A percentile compares a stretch with the other conserved stretches of the same genome.
Evolutionary conservation across 257 asterid species (phyloP).

Genomic region (Fraxinus pennsylvanica): DNA sequence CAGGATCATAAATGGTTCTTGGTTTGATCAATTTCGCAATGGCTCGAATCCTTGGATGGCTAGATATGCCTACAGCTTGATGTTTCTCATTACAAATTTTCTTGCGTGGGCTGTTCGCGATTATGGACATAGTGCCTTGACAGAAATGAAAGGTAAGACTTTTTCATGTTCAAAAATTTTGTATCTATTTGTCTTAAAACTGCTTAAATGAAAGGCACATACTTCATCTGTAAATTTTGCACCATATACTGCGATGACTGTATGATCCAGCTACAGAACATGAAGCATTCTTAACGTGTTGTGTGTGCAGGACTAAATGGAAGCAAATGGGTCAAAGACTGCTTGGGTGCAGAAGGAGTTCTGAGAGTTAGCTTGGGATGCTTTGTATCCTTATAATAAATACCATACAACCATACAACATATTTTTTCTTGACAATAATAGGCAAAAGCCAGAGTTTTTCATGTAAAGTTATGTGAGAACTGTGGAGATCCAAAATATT

Average conservation of each 20-base stretch:
- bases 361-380: conserved; percentile 58
- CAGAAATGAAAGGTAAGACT: conserved; percentile 43
- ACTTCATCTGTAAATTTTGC: background rate
- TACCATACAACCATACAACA: background rate
- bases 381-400: conserved; percentile 42
- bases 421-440: background rate
- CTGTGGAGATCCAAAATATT: background rate
- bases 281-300: background rate
- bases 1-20: conserved; percentile 42
- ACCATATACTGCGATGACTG: background rate
- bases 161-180: background rate
- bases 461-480: background rate
- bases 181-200: background rate
- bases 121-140: conserved; percentile 38
- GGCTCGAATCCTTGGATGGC: conserved; percentile 69
- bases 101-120: conserved; percentile 62
- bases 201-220: too few species aligned
- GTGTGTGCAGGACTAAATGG: conserved; percentile 42
- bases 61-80: conserved; percentile 48
- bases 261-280: background rate
- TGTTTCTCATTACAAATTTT: conserved; percentile 46
- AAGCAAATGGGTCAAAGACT: conserved; percentile 46
- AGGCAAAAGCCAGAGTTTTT: background rate
- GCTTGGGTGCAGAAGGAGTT: conserved; percentile 56
- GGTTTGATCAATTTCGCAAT: conserved; percentile 48